Percentiles rank a stretch among this genome's conserved stretches.
Evolutionary conservation across 257 asterid species (phyloP).

Genomic region (Petunia axillaris): DNA sequence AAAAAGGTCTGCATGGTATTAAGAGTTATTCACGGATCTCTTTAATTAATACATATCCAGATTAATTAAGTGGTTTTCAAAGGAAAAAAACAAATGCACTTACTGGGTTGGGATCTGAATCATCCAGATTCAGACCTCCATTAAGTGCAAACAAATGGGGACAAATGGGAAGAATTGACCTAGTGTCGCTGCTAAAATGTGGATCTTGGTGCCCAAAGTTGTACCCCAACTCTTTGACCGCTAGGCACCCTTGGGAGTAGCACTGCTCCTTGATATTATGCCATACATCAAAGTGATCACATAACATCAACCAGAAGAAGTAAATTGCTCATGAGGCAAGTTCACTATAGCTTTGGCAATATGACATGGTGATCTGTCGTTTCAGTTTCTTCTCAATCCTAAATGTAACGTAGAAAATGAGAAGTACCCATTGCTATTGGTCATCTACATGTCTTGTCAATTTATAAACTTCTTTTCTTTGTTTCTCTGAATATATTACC

Average conservation of each 20-base stretch:
- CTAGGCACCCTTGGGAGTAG: background rate
- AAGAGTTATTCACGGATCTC: too few species aligned
- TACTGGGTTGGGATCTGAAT: too few species aligned
- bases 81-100: too few species aligned
- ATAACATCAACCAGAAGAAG: background rate
- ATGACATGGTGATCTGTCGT: conserved; percentile 6
- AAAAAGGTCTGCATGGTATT: too few species aligned
- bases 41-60: too few species aligned
- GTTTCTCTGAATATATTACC: background rate
- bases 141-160: too few species aligned
- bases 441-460: background rate
- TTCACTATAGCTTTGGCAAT: background rate
- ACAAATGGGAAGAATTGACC: background rate
- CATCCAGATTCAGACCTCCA: too few species aligned
- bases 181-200: conserved; percentile 5
- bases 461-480: background rate
- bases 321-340: background rate
- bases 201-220: background rate
- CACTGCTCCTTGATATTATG: conserved; percentile 7
- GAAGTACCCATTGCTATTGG: background rate
- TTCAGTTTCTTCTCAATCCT: conserved; percentile 22
- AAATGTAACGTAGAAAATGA: background rate
- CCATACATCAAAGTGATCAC: conserved; percentile 5
- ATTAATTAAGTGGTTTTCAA: too few species aligned
- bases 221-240: background rate